Conservation (phyloP, 306 rosid species). For the Sindora glabra region DNA sequence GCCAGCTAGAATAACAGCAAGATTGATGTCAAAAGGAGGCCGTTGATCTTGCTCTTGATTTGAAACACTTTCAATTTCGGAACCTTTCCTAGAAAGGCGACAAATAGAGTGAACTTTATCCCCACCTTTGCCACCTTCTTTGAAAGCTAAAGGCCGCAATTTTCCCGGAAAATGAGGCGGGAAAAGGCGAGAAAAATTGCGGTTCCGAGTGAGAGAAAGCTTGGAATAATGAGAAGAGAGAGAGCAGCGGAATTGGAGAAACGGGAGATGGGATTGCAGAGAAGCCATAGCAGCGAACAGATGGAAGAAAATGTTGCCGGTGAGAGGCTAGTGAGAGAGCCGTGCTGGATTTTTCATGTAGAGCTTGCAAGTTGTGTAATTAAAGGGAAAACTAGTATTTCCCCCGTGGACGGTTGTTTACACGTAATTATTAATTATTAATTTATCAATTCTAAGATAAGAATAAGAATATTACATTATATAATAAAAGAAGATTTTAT, state of each 20-base stretch:
- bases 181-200: constrained; percentile 19
- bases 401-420: no score
- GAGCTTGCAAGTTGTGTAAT: constrained; percentile 33
- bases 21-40: constrained; percentile 78
- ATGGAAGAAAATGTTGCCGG: neutral
- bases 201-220: neutral
- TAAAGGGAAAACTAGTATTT: neutral
- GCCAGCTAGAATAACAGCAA: constrained; percentile 86
- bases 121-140: neutral
- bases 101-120: constrained; percentile 25
- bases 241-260: constrained; percentile 34
- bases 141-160: constrained; percentile 16
- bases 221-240: constrained; percentile 21
- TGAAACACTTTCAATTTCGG: constrained; percentile 25
- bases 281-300: constrained; percentile 52
- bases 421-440: no score
- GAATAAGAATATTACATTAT: no score
- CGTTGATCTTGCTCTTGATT: constrained; percentile 31
- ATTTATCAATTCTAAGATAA: no score
- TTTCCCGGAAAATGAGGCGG: constrained; percentile 21
- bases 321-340: neutral
- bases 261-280: no score
- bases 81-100: constrained; percentile 35
- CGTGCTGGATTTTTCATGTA: no score
- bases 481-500: no score